Evolutionary conservation across 2,329 filamentous ascomycete genomes (phyloP), one percentile per base, ranked within the genome.

Genomic region (Simplicillium sp.): DNA sequence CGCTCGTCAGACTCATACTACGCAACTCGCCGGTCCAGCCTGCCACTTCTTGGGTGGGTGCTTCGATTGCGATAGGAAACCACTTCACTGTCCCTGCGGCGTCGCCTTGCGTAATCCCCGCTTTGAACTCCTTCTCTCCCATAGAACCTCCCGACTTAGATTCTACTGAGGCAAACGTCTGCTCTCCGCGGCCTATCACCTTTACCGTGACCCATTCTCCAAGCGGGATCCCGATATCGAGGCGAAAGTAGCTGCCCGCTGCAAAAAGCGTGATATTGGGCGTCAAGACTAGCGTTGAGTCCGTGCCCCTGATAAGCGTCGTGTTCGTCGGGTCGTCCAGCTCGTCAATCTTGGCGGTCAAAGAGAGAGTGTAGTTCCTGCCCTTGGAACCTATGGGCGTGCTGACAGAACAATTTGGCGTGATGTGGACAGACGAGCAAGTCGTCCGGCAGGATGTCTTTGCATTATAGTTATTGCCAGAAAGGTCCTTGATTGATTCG

Each of bases 361-460:
- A 60, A 0, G 66, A 60, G 2, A 79, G 60, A 0, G 68, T 74
- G 53, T 79, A 78, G 48, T 76, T 62, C 43, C 71, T 62, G 3
- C 75, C 75, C 51, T 78, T 79, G 36, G 68, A 70, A 0, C 54
- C 54, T 7, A 74, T 51, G 0, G 70, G 70, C 1, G 71, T 75
- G 2, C 42, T 54, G 2, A 75, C 43, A 3, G 55, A 55, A 50
- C 72, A 76, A 1, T 51, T 44, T 0, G 54, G 44, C 3, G 51
- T 50, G 20, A 71, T 46, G 1, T 46, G 34, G 2, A 68, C 43
- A 3, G 57, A 52, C 0, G 47, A 51, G 13, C 56, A 37, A 0
- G 36, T 46, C 1, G 49, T 47, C 15, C 58, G 38, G 47, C 67
- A 74, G 43, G 53, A 56, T 7, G 59, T 63, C 7, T 45, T 44